Base-by-base conservation (phyloP, 495 filamentous ascomycete species). In the Aspergillus diversus region DNA sequence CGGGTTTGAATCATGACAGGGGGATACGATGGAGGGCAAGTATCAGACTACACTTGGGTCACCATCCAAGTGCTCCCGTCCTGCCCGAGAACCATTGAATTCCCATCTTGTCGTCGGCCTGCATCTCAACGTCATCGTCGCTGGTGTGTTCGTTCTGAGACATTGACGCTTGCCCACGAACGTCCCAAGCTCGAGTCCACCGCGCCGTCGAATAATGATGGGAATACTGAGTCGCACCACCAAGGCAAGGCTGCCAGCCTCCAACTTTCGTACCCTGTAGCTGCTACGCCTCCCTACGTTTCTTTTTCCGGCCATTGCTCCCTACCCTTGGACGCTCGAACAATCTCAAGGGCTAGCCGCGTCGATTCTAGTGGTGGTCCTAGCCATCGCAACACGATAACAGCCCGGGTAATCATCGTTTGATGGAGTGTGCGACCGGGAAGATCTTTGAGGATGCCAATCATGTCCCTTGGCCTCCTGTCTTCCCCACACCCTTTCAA, bases 121-220 rank as follows among this genome's bases (percentile, higher is more conserved):
- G 47, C 47, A 50, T 16, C 47, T 50, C 47, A 50, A 50, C 47
- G 47, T 50, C 47, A 50, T 50, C 47, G 11, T 6, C 0, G 16
- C 16, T 21, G 47, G 16, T 21, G 47, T 15, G 5, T 31, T 50
- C 47, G n/a, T 16, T 50, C 3, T 8, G 15, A 31, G 47, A 50
- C 47, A 31, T 31, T 54, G 51, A 54, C 9, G 27, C 5, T 43
- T 43, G 39, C 39, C n/a, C n/a, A 13, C 39, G 4, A 11, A 43
- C 39, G 12, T 43, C 7, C 11, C 39, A 12, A 4, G 11, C 8
- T 43, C 39, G 39, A 27, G 21, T 27, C 21, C 21, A 27, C 21
- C 21, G 5, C 8, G 5, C 39, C 39, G 11, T 43, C 37, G 39
- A 43, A 12, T 12, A 43, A 13, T 15, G 8, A 15, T 13, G 5